Evolutionary conservation across 2,329 filamentous ascomycete genomes (phyloP).

Genomic region (Microsporum audouinii): DNA sequence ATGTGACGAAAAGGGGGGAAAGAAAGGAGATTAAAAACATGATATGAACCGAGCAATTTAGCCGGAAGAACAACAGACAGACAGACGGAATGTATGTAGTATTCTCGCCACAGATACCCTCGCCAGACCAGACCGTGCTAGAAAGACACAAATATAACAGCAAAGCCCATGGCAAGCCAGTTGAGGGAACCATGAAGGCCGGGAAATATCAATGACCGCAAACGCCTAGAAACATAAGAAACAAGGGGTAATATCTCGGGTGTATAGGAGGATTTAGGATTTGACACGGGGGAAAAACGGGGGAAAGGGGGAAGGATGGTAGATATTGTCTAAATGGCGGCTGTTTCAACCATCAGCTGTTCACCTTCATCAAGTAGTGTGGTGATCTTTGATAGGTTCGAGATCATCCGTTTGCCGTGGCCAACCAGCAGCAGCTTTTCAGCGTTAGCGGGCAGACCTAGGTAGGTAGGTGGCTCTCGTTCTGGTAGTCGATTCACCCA

Average conservation of each 20-base stretch:
- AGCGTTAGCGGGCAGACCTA: constrained; percentile 86
- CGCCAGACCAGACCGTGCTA: background rate
- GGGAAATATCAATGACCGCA: background rate
- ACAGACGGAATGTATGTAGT: background rate
- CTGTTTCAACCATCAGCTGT: constrained; percentile 63
- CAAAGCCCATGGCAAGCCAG: background rate
- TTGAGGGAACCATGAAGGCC: background rate
- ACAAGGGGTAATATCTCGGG: background rate
- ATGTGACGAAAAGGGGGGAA: background rate
- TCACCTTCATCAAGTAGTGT: constrained; percentile 89
- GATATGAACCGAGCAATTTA: background rate
- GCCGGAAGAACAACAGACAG: background rate
- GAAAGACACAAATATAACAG: background rate
- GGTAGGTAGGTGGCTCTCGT: constrained; percentile 87
- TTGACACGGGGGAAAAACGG: background rate
- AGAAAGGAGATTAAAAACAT: background rate
- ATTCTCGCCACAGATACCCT: background rate
- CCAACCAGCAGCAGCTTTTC: constrained; percentile 90
- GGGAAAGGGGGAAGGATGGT: background rate
- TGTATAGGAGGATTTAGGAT: background rate
- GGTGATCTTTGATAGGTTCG: constrained; percentile 71
- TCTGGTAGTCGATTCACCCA: constrained; percentile 92
- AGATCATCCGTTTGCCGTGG: constrained; percentile 72
- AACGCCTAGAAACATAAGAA: background rate
- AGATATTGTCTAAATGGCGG: constrained; percentile 12